Percentiles rank a stretch among this genome's conserved stretches.
Evolutionary conservation across 2,329 filamentous ascomycete genomes (phyloP).

Genomic region (Apiospora pterosperma): DNA sequence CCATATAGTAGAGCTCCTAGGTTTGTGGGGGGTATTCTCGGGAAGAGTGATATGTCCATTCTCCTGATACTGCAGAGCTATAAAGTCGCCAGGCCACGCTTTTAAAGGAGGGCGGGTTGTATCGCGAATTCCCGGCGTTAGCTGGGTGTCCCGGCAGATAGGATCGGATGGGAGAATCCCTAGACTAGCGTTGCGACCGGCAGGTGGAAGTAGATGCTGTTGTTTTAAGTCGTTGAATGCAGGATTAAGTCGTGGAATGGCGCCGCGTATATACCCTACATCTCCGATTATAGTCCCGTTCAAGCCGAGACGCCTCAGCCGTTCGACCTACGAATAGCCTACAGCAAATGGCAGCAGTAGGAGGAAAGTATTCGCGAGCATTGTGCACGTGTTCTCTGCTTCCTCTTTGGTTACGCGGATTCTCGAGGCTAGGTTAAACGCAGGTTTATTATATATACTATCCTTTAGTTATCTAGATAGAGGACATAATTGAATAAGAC

Average conservation of each 20-base stretch:
- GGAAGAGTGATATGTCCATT: conserved; percentile 4
- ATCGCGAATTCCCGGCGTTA: background rate
- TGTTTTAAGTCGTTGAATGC: background rate
- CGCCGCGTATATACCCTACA: background rate
- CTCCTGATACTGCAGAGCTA: background rate
- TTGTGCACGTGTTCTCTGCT: background rate
- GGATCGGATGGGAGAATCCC: background rate
- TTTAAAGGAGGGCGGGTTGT: background rate
- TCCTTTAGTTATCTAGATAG: too few species aligned
- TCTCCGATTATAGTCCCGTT: conserved; percentile 5
- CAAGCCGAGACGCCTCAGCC: conserved; percentile 1
- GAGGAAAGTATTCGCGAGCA: background rate
- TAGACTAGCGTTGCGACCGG: background rate
- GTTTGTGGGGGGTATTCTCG: background rate
- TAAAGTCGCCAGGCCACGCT: background rate
- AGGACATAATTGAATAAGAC: too few species aligned
- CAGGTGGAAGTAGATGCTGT: background rate
- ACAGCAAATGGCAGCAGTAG: background rate
- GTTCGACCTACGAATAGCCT: conserved; percentile 5
- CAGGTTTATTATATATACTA: too few species aligned
- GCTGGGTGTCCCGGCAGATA: background rate
- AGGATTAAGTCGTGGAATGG: background rate
- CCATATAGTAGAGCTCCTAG: background rate
- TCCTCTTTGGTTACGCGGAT: background rate
- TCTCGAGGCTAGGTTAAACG: too few species aligned